phyloP scores from a whole-genome alignment of 768 basidiomycete genomes.

The Termitomyces sp. region DNA sequence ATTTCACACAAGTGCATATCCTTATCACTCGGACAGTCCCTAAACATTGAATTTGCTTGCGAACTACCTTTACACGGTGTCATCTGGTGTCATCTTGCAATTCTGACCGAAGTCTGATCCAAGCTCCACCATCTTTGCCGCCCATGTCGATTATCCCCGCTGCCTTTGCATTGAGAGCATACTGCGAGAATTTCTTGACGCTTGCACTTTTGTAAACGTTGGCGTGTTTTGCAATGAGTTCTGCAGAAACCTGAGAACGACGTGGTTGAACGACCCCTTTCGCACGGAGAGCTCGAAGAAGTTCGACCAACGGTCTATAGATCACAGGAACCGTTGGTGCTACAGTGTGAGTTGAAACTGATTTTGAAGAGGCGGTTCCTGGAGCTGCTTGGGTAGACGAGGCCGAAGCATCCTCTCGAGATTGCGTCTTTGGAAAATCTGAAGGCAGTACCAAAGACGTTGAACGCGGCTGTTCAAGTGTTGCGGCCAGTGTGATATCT shows the following conservation, averaged over 20 bases:
- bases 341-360: neutral
- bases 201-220: constrained; percentile 32
- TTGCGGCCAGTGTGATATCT: neutral
- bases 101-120: neutral
- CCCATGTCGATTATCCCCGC: neutral
- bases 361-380: neutral
- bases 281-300: constrained; percentile 22
- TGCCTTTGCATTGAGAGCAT: constrained; percentile 27
- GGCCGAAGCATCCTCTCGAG: neutral
- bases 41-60: neutral
- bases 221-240: constrained; percentile 19
- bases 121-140: neutral
- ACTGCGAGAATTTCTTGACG: constrained; percentile 37
- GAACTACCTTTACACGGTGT: neutral
- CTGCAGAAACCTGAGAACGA: constrained; percentile 30
- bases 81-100: neutral
- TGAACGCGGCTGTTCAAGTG: neutral
- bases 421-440: neutral
- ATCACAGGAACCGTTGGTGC: constrained; percentile 1
- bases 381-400: neutral
- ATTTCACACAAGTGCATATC: neutral
- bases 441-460: neutral
- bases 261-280: constrained; percentile 26
- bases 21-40: neutral
- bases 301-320: constrained; percentile 29